Percentiles rank a stretch among this genome's conserved stretches.
phyloP scores from a whole-genome alignment of 805 yeast species.

The Hanseniaspora valbyensis region DNA sequence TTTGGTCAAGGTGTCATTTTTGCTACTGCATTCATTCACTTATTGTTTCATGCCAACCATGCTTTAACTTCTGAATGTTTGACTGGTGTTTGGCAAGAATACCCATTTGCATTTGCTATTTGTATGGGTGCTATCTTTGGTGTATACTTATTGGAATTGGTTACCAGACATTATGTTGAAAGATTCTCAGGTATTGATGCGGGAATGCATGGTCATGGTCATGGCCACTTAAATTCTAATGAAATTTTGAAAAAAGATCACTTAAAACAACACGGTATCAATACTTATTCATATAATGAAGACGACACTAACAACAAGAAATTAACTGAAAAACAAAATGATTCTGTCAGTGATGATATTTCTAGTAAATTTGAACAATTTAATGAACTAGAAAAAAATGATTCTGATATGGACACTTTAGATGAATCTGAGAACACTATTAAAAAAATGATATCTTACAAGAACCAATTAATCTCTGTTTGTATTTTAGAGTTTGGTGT shows the following conservation, averaged over 20 bases:
- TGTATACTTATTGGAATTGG: constrained; percentile 39
- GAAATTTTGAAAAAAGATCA: background rate
- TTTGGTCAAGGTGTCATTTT: constrained; percentile 80
- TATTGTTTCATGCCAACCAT: constrained; percentile 58
- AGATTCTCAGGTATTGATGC: constrained; percentile 24
- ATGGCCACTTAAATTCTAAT: background rate
- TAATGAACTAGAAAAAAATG: background rate
- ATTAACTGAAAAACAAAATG: background rate
- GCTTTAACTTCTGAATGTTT: constrained; percentile 47
- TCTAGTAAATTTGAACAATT: background rate
- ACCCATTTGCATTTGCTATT: constrained; percentile 48
- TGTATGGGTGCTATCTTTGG: constrained; percentile 37
- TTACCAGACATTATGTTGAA: constrained; percentile 36
- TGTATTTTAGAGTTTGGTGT: constrained; percentile 68
- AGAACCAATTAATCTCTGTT: constrained; percentile 33
- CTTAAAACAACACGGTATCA: constrained; percentile 9
- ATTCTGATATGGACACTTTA: background rate
- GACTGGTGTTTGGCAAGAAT: constrained; percentile 45
- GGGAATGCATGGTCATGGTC: constrained; percentile 37
- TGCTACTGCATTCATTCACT: constrained; percentile 70
- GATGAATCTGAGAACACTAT: background rate
- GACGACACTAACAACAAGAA: background rate
- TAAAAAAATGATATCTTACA: background rate
- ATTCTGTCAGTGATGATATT: background rate
- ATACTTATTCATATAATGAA: background rate